Percentiles rank a stretch among this genome's conserved stretches.
phyloP scores from a whole-genome alignment of 345 rosid species.

The Pistacia vera region DNA sequence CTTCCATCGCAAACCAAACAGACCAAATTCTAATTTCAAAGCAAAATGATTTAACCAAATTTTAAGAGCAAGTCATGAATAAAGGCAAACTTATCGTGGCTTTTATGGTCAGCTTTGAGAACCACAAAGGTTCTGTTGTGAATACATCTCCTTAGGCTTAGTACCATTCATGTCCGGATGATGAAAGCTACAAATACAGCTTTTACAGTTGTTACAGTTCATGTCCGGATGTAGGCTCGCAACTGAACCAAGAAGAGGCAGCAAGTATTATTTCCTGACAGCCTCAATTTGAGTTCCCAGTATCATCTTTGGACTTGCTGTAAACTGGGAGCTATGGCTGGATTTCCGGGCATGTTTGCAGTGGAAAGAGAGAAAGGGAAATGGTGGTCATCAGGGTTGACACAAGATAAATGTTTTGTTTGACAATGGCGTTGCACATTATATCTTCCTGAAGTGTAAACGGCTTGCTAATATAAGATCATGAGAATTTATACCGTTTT shows the following conservation, averaged over 20 bases:
- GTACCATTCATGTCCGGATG: background rate
- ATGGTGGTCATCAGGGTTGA: slow-evolving; percentile 1
- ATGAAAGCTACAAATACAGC: slow-evolving; percentile 27
- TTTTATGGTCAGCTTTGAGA: background rate
- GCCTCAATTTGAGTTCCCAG: slow-evolving; percentile 33
- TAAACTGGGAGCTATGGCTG: slow-evolving; percentile 29
- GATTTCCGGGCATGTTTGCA: slow-evolving; percentile 19
- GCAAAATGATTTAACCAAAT: background rate
- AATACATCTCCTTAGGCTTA: background rate
- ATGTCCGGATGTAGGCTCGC: slow-evolving; percentile 33
- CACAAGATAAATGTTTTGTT: background rate
- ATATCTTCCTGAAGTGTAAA: background rate
- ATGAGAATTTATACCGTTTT: background rate
- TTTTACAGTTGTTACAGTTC: slow-evolving; percentile 15
- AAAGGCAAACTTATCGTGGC: background rate
- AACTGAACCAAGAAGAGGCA: slow-evolving; percentile 31
- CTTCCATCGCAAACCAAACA: too few relatives aligned
- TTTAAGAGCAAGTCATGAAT: background rate
- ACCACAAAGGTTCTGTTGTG: background rate
- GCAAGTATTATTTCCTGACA: slow-evolving; percentile 23
- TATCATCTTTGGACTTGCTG: slow-evolving; percentile 28
- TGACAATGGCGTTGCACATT: background rate
- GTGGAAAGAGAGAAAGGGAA: slow-evolving; percentile 13
- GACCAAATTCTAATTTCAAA: too few relatives aligned
- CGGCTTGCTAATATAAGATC: background rate